Evolutionary conservation across 495 filamentous ascomycete species (phyloP).

Genomic region (Penicillium goetzii): DNA sequence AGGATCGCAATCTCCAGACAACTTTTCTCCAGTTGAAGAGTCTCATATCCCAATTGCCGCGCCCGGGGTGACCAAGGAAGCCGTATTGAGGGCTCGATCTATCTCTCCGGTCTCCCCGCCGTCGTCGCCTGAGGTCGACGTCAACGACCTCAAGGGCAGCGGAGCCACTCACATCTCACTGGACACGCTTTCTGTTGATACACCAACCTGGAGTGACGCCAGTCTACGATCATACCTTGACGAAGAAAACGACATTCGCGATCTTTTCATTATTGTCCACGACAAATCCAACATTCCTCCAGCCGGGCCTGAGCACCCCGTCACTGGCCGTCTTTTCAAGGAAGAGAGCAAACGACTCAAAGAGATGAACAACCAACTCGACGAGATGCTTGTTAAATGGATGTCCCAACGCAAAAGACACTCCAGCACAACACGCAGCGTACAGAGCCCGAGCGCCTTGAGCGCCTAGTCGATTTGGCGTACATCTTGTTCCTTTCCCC

Average conservation of each 20-base stretch:
- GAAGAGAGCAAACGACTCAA: conserved; percentile 80
- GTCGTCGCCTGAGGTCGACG: conserved; percentile 66
- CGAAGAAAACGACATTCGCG: conserved; percentile 86
- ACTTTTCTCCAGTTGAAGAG: conserved; percentile 59
- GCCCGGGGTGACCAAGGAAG: conserved; percentile 66
- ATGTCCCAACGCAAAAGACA: conserved; percentile 59
- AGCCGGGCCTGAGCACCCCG: conserved; percentile 77
- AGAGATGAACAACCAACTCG: conserved; percentile 82
- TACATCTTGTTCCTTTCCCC: conserved; percentile 14
- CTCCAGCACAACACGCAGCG: conserved; percentile 20
- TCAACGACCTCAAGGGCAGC: conserved; percentile 33
- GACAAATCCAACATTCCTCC: conserved; percentile 82
- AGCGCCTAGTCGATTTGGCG: conserved; percentile 19
- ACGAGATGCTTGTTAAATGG: conserved; percentile 85
- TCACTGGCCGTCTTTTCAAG: conserved; percentile 77
- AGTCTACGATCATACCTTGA: conserved; percentile 88
- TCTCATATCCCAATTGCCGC: conserved; percentile 40
- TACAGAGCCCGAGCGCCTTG: conserved; percentile 28
- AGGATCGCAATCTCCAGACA: conserved; percentile 74
- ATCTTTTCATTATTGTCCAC: conserved; percentile 88
- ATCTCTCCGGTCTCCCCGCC: conserved; percentile 64
- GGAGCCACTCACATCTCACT: conserved; percentile 47
- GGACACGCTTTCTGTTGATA: conserved; percentile 42
- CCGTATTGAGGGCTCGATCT: conserved; percentile 63
- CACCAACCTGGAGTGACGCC: conserved; percentile 78